Conservation (phyloP, 2,329 filamentous ascomycete species). For the Xylariaceae sp. region DNA sequence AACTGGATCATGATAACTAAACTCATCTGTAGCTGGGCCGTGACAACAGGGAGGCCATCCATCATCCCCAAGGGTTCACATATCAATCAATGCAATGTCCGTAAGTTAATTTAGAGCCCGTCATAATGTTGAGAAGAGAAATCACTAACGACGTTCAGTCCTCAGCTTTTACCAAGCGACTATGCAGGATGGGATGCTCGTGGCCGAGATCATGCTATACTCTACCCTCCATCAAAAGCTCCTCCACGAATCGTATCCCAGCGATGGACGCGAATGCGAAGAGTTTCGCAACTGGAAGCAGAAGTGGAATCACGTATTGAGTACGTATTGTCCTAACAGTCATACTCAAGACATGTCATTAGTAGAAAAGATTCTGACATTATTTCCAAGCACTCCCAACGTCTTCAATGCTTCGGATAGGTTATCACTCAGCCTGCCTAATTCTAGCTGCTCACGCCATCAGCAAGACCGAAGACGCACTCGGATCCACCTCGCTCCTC, state of each 20-base stretch:
- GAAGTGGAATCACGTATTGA: constrained; percentile 33
- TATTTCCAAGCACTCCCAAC: constrained; percentile 30
- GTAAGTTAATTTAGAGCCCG: constrained; percentile 1
- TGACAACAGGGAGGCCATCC: constrained; percentile 37
- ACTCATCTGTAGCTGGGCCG: constrained; percentile 34
- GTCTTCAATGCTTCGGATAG: constrained; percentile 33
- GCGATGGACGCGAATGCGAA: constrained; percentile 31
- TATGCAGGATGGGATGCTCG: constrained; percentile 38
- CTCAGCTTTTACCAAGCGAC: constrained; percentile 39
- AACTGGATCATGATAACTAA: not conserved
- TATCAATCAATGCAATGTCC: constrained; percentile 37
- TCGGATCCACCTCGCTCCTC: constrained; percentile 28
- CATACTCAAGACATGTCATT: not conserved
- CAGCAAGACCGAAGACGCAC: constrained; percentile 30
- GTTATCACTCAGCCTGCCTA: constrained; percentile 33
- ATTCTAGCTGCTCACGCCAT: constrained; percentile 31
- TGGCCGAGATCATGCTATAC: constrained; percentile 37
- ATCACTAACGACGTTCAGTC: constrained; percentile 18
- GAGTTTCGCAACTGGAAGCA: constrained; percentile 34
- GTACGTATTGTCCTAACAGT: constrained; percentile 21
- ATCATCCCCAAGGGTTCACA: constrained; percentile 34
- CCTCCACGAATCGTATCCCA: constrained; percentile 29
- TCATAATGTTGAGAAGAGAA: not conserved
- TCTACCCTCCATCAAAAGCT: constrained; percentile 35
- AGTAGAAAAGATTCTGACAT: not conserved